A percentile compares a stretch with the other conserved stretches of the same genome.
Conservation (phyloP, 176 grass and related monocot genomes). For the Musa troglodytarum region DNA sequence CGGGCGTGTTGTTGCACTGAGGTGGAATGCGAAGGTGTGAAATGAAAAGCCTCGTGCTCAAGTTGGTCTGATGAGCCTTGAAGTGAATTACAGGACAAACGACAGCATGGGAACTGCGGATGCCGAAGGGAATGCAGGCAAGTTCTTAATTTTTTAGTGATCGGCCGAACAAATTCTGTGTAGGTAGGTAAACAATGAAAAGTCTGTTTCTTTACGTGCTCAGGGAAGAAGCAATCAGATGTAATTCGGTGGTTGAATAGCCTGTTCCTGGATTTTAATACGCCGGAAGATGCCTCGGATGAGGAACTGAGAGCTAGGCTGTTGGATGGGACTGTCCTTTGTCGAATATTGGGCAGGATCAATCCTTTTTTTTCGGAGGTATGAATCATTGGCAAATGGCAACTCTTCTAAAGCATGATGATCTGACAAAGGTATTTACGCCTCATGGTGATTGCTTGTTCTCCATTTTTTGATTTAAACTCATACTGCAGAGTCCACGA, state of each 20-base stretch:
- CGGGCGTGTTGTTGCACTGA: not conserved
- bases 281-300: not conserved
- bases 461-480: not conserved
- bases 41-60: not conserved
- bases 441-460: not conserved
- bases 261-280: slow-evolving; percentile 8
- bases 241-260: slow-evolving; percentile 12
- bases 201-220: not conserved
- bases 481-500: slow-evolving; percentile 2
- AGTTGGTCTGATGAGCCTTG: not conserved
- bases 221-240: not conserved
- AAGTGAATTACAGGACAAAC: not conserved
- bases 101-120: not conserved
- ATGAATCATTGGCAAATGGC: not conserved
- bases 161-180: not conserved
- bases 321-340: slow-evolving; percentile 9
- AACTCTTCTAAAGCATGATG: not conserved
- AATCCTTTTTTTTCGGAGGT: slow-evolving; percentile 2
- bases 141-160: not conserved
- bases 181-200: not conserved
- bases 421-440: not conserved
- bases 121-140: not conserved
- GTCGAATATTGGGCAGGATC: not conserved
- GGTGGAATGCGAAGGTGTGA: not conserved
- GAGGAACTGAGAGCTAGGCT: slow-evolving; percentile 9